Evolutionary conservation across 2,329 filamentous ascomycete genomes (phyloP).

Genomic region (Talaromyces atroroseus): DNA sequence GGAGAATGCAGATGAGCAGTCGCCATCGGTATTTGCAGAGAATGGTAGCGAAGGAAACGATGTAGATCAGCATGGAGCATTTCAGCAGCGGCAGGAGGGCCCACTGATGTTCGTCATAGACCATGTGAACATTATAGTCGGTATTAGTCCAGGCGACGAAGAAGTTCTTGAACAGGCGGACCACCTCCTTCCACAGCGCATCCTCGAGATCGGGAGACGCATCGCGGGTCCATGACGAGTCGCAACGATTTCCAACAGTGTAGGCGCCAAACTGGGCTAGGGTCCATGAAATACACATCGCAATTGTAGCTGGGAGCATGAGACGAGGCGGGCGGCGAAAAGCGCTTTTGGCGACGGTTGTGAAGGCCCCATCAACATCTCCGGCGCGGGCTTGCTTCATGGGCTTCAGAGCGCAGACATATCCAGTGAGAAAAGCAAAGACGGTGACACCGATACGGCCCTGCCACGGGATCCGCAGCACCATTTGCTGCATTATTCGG

Average conservation of each 20-base stretch:
- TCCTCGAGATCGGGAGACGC: slow-evolving; percentile 43
- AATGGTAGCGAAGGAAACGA: slow-evolving; percentile 41
- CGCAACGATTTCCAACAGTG: slow-evolving; percentile 42
- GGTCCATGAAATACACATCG: slow-evolving; percentile 47
- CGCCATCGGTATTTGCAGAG: slow-evolving; percentile 46
- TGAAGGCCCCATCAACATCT: slow-evolving; percentile 41
- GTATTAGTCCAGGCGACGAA: slow-evolving; percentile 46
- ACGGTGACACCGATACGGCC: slow-evolving; percentile 52
- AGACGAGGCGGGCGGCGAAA: slow-evolving; percentile 50
- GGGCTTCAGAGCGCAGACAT: slow-evolving; percentile 53
- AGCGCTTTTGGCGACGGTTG: slow-evolving; percentile 48
- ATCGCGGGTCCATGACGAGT: slow-evolving; percentile 49
- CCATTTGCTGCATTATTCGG: slow-evolving; percentile 46
- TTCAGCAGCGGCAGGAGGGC: slow-evolving; percentile 47
- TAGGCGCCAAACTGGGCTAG: slow-evolving; percentile 48
- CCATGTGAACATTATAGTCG: slow-evolving; percentile 47
- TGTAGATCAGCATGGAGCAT: slow-evolving; percentile 48
- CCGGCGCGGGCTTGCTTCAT: slow-evolving; percentile 46
- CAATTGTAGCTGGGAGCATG: slow-evolving; percentile 49
- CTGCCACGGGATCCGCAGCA: slow-evolving; percentile 53
- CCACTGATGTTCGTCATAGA: slow-evolving; percentile 53
- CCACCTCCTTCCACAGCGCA: slow-evolving; percentile 42
- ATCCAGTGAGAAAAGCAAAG: slow-evolving; percentile 53
- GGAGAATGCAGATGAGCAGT: slow-evolving; percentile 40
- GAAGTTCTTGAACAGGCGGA: slow-evolving; percentile 42